Base-by-base conservation (phyloP, 805 yeast genomes). In the Kodamaea sagamina region DNA sequence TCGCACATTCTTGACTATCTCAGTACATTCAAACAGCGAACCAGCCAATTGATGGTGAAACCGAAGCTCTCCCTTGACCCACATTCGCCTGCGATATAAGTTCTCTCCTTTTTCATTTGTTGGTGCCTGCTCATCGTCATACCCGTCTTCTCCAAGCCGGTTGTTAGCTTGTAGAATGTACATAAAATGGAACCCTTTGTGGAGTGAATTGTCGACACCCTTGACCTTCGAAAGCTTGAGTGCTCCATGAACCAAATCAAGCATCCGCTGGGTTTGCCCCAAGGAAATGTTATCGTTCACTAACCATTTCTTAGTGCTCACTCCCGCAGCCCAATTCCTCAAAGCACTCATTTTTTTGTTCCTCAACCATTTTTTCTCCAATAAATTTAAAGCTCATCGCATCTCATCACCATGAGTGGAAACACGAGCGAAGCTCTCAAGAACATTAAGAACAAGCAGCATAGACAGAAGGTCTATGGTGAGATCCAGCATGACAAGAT, bases 111-210 rank as follows among this genome's bases (percentile, higher is more conserved):
- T 41, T 2, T 29, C 16, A 36, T 46, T 47, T 0, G 61, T 54
- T 0, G 95, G 95, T 0, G 89, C 79, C 55, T 86, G 93, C 51
- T 84, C 79, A 36, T 81, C 72, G 50, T 86, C 95, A 62, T 88
- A 89, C 1, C 97, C 96, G 61, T 89, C 97, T 1, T 51, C 37
- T 2, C 84, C 82, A 13, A 88, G 57, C 2, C 62, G 61, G 0
- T 50, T 36, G 27, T 77, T 71, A 3, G 67, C 53, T 17, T 88
- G 89, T 53, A 84, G 85, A 61, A 81, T 81, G 57, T 74, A 88
- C 1, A 85, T 58, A 41, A 89, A 71, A 46, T 85, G 89, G 47
- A 78, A 82, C 1, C 92, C 93, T 12, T 35, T 26, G 32, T 36
- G 42, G 15, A 42, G 27, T 9, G 47, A 28, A 31, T 35, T 34